Conservation (phyloP, 176 grass and related monocot species). For the Oryza punctata region DNA sequence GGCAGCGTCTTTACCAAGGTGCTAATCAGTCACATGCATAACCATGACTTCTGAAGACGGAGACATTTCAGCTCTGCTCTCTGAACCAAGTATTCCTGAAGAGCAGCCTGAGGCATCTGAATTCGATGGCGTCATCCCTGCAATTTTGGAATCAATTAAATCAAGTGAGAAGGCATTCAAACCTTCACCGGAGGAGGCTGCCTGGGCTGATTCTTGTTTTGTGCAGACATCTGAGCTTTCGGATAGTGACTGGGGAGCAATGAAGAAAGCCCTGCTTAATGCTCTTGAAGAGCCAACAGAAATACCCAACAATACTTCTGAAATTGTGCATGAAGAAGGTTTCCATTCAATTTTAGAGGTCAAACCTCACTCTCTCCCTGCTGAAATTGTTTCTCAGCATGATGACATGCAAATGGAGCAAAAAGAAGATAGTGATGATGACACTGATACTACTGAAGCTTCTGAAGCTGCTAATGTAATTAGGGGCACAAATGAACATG, state of each 20-base stretch:
- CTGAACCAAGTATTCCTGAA: slow-evolving; percentile 44
- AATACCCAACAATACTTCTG: slow-evolving; percentile 16
- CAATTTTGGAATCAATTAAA: slow-evolving; percentile 58
- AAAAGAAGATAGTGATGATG: slow-evolving; percentile 5
- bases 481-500: slow-evolving; percentile 40
- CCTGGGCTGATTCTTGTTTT: slow-evolving; percentile 84
- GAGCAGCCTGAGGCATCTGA: slow-evolving; percentile 48
- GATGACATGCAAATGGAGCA: slow-evolving; percentile 46
- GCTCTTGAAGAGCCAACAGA: slow-evolving; percentile 47
- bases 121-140: slow-evolving; percentile 45
- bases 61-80: slow-evolving; percentile 67
- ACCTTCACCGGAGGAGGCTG: slow-evolving; percentile 64
- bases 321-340: slow-evolving; percentile 15
- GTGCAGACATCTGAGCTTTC: slow-evolving; percentile 55
- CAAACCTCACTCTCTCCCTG: background rate
- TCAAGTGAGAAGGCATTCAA: slow-evolving; percentile 51
- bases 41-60: slow-evolving; percentile 65
- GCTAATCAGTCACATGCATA: slow-evolving; percentile 22
- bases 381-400: slow-evolving; percentile 30
- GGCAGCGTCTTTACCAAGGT: slow-evolving; percentile 10
- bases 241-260: slow-evolving; percentile 56
- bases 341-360: slow-evolving; percentile 27
- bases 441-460: slow-evolving; percentile 36
- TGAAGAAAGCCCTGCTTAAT: slow-evolving; percentile 68
- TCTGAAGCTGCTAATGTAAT: slow-evolving; percentile 26